Evolutionary conservation across 2,329 filamentous ascomycete species (phyloP).

Genomic region (Rutstroemia sp.): DNA sequence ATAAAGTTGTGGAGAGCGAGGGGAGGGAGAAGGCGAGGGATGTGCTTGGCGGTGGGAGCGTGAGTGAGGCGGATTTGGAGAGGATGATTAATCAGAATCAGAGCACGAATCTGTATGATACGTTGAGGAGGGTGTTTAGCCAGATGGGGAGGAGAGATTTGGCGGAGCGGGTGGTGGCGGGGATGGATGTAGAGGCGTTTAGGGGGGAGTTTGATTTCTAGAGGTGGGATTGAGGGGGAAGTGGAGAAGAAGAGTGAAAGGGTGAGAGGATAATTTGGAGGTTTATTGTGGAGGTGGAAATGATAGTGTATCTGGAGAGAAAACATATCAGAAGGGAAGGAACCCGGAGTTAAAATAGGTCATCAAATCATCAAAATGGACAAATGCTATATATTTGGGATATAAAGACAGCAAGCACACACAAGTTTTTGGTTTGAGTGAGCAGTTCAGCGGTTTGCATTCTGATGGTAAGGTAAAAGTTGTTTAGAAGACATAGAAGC

Average conservation of each 20-base stretch:
- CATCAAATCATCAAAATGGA: too few species aligned
- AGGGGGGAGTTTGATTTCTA: slow-evolving; percentile 85
- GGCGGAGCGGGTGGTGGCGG: slow-evolving; percentile 77
- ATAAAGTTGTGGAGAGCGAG: slow-evolving; percentile 83
- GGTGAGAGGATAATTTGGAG: not conserved
- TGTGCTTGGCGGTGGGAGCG: slow-evolving; percentile 57
- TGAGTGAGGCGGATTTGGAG: slow-evolving; percentile 69
- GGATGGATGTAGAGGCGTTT: slow-evolving; percentile 87
- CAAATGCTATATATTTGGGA: too few species aligned
- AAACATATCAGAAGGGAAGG: too few species aligned
- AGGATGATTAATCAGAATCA: slow-evolving; percentile 91
- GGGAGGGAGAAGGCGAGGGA: slow-evolving; percentile 78
- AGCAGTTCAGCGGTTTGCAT: too few species aligned
- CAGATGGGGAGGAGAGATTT: slow-evolving; percentile 90
- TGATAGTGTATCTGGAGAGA: too few species aligned
- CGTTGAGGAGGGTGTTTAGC: slow-evolving; percentile 85
- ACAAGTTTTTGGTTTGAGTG: too few species aligned
- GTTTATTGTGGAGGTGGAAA: too few species aligned
- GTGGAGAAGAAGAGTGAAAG: not conserved
- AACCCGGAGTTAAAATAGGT: too few species aligned
- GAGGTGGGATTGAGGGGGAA: not conserved
- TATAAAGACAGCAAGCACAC: too few species aligned
- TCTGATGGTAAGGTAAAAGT: too few species aligned
- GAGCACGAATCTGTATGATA: slow-evolving; percentile 95
- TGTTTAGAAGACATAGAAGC: too few species aligned